These are phyloP conservation scores for Sideroxylon spinosum DNA, from an alignment of 179 eudicot genomes.

Conservation along the genomic window DNA sequence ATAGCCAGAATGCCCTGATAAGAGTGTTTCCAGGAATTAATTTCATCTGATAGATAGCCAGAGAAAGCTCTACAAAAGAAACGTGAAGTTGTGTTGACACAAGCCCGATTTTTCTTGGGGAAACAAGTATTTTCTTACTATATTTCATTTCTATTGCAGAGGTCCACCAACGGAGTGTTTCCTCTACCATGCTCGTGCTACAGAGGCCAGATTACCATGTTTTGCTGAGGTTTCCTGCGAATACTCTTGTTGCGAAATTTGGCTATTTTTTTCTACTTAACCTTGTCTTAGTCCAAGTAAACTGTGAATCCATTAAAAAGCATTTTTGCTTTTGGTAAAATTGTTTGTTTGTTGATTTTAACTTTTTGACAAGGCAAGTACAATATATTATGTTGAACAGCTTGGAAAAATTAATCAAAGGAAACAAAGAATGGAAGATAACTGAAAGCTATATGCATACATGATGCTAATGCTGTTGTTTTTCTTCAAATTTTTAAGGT, in stretches of 20 bases:
- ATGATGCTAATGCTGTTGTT: no score
- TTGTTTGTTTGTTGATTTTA: no score
- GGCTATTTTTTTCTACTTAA: background rate
- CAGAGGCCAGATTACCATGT: conserved; percentile 50
- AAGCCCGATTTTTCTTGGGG: background rate
- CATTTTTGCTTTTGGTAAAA: no score
- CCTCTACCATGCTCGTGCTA: conserved; percentile 78
- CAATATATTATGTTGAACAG: no score
- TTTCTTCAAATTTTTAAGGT: no score
- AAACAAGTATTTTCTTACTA: conserved; percentile 5
- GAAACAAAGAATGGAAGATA: no score
- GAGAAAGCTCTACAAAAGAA: background rate
- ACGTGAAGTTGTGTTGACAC: background rate
- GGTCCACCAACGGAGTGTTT: conserved; percentile 97
- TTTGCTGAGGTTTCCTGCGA: conserved; percentile 33
- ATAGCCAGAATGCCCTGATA: background rate
- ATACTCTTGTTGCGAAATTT: background rate
- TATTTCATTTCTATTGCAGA: conserved; percentile 33
- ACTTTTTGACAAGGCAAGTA: no score
- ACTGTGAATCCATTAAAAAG: background rate
- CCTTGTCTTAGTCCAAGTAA: background rate
- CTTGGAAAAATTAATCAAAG: no score
- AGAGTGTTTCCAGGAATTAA: background rate
- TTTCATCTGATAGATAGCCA: background rate
- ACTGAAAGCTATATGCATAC: no score